Conservation (phyloP, 129 eudicot genomes). For the Flaveria sonorensis region DNA sequence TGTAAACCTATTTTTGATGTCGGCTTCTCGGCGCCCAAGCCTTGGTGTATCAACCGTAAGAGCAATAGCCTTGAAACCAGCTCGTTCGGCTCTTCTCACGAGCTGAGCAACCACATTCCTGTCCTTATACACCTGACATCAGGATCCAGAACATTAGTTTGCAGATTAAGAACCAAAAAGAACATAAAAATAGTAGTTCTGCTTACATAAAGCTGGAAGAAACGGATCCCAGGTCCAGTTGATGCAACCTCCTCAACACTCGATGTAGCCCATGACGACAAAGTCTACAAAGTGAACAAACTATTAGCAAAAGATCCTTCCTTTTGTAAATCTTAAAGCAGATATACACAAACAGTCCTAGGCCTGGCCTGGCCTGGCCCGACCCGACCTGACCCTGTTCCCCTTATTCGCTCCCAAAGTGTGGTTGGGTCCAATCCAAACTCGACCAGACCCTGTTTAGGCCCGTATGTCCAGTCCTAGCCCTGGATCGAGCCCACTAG, state of each 20-base stretch:
- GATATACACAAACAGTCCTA: neutral
- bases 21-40: conserved; percentile 95
- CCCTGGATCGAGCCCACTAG: neutral
- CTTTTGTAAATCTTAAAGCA: neutral
- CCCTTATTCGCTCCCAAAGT: neutral
- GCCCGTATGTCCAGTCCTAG: neutral
- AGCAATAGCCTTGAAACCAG: conserved; percentile 97
- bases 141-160: neutral
- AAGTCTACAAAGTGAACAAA: conserved; percentile 29
- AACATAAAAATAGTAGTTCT: neutral
- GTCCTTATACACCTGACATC: conserved; percentile 80
- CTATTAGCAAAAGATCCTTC: conserved; percentile 4
- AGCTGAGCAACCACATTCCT: conserved; percentile 86
- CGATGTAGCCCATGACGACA: conserved; percentile 48
- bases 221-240: conserved; percentile 90
- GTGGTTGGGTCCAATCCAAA: neutral
- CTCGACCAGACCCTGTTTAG: neutral
- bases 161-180: neutral
- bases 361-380: neutral
- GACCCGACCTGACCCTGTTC: no score
- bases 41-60: conserved; percentile 97
- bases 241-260: conserved; percentile 52
- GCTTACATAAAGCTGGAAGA: conserved; percentile 97
- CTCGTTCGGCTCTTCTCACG: conserved; percentile 91
- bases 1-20: conserved; percentile 86